Evolutionary conservation across 257 asterid genomes (phyloP).

Genomic region (Penstemon eatonii): DNA sequence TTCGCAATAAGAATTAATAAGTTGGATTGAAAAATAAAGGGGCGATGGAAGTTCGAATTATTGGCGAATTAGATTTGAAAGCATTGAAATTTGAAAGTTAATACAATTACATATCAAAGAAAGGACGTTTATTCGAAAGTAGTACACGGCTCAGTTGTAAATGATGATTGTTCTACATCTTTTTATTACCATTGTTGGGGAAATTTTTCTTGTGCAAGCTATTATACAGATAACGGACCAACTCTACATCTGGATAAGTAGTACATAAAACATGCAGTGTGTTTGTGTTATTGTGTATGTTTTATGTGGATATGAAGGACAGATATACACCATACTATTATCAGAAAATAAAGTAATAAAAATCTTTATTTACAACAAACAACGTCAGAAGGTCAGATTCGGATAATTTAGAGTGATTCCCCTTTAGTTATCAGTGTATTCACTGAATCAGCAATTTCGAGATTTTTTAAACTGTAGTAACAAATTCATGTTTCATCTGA

Average conservation of each 20-base stretch:
- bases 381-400: not conserved
- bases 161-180: too few relatives aligned
- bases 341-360: not conserved
- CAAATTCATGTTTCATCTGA: not conserved
- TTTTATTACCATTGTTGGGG: too few relatives aligned
- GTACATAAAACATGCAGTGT: not conserved
- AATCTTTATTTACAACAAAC: not conserved
- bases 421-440: conserved; percentile 15
- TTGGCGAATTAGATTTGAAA: too few relatives aligned
- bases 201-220: too few relatives aligned
- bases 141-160: too few relatives aligned
- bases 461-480: not conserved
- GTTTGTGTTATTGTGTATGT: not conserved
- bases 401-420: conserved; percentile 1
- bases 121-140: too few relatives aligned
- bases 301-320: not conserved
- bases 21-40: too few relatives aligned
- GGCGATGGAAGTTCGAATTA: too few relatives aligned
- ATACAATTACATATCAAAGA: too few relatives aligned
- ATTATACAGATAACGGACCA: too few relatives aligned
- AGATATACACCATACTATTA: not conserved
- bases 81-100: too few relatives aligned
- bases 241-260: not conserved
- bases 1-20: too few relatives aligned
- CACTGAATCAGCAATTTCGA: not conserved